Conservation (phyloP, 1,284 basidiomycete species). For the Malassezia furfur region DNA sequence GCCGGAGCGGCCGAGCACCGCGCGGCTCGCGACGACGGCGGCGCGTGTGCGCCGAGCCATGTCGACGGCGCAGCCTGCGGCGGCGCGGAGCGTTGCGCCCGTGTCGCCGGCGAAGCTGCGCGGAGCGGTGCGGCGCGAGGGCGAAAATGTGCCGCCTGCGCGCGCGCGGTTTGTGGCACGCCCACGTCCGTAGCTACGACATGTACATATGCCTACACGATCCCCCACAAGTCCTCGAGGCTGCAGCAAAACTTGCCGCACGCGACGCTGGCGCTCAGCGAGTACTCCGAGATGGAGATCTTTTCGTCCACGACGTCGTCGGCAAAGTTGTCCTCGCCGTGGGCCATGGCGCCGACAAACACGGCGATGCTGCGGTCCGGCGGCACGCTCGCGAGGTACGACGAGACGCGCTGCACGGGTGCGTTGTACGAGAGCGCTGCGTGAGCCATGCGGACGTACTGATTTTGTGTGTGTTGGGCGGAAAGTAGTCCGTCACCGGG, state of each 20-base stretch:
- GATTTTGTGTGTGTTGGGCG: conserved; percentile 87
- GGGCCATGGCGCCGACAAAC: conserved; percentile 72
- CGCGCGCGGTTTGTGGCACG: conserved; percentile 1
- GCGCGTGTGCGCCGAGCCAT: conserved; percentile 7
- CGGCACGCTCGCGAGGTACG: conserved; percentile 72
- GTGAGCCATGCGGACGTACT: conserved; percentile 9
- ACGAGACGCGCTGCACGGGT: conserved; percentile 68
- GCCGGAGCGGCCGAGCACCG: neutral
- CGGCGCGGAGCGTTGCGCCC: neutral
- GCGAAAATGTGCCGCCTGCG: conserved; percentile 13
- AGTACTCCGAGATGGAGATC: conserved; percentile 89
- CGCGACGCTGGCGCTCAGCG: conserved; percentile 83
- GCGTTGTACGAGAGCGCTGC: conserved; percentile 80
- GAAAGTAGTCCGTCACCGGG: conserved; percentile 88
- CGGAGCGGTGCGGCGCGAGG: neutral
- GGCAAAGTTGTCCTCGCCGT: conserved; percentile 81
- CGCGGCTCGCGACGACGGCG: neutral
- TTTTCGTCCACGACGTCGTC: conserved; percentile 95
- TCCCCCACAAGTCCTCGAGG: conserved; percentile 50
- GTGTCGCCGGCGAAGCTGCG: neutral
- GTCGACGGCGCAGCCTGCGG: conserved; percentile 4
- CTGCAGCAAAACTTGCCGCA: conserved; percentile 83
- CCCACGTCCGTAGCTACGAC: conserved; percentile 6
- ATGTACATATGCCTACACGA: conserved; percentile 32
- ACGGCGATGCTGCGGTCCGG: conserved; percentile 81